Percentiles rank a stretch among this genome's conserved stretches.
Evolutionary conservation across 1,284 basidiomycete species (phyloP).

Genomic region (Sporisorium graminicola): DNA sequence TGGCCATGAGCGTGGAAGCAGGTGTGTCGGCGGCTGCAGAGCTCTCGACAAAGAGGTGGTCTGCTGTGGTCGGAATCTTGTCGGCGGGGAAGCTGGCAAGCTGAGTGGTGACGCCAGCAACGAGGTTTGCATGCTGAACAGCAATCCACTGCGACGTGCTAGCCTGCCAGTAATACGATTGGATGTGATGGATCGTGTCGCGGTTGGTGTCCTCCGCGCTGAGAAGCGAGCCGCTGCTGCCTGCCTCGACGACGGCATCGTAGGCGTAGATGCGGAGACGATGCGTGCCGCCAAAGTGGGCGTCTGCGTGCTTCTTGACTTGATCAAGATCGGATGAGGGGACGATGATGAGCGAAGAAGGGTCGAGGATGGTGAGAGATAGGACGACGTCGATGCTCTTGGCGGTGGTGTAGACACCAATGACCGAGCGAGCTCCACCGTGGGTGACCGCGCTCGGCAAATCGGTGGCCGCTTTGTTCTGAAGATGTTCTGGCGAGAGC

Average conservation of each 20-base stretch:
- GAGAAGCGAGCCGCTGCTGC: constrained; percentile 27
- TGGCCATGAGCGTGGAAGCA: constrained; percentile 44
- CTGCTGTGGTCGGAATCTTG: constrained; percentile 52
- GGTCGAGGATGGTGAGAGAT: constrained; percentile 31
- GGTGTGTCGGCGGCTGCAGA: constrained; percentile 14
- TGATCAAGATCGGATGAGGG: constrained; percentile 35
- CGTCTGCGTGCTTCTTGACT: constrained; percentile 10
- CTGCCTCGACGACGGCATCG: constrained; percentile 39
- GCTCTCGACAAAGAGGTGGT: constrained; percentile 56
- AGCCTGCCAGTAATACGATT: constrained; percentile 57
- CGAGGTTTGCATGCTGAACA: constrained; percentile 50
- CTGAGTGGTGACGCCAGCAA: constrained; percentile 59
- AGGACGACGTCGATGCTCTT: constrained; percentile 34
- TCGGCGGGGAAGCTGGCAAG: constrained; percentile 61
- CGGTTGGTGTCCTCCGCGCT: constrained; percentile 17
- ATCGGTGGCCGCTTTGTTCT: constrained; percentile 7
- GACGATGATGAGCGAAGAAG: constrained; percentile 49
- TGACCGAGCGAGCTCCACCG: constrained; percentile 29
- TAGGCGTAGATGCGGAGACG: constrained; percentile 44
- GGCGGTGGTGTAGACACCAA: constrained; percentile 52
- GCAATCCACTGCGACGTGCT: constrained; percentile 49
- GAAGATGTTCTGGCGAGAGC: constrained; percentile 32
- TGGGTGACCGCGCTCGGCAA: constrained; percentile 25
- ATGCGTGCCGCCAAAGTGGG: constrained; percentile 39
- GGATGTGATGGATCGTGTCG: constrained; percentile 32